Conservation (phyloP, 2,329 filamentous ascomycete species). For the Aspergillus vadensis region DNA sequence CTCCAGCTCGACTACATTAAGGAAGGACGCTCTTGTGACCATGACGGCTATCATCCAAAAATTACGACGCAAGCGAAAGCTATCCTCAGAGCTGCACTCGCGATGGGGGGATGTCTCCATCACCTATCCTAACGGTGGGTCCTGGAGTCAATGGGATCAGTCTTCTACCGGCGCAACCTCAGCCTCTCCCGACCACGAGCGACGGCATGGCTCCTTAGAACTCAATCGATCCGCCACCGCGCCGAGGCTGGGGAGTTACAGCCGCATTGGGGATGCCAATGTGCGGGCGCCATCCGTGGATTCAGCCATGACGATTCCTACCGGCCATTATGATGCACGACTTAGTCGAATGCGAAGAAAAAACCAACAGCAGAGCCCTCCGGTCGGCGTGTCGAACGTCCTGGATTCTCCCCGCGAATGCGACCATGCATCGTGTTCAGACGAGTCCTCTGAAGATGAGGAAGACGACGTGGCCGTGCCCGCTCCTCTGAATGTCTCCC, state of each 20-base stretch:
- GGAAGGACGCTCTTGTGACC: conserved; percentile 21
- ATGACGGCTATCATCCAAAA: conserved; percentile 37
- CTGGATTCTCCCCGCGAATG: conserved; percentile 12
- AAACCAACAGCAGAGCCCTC: not conserved
- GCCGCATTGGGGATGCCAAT: not conserved
- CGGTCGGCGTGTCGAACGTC: not conserved
- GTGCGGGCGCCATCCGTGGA: conserved; percentile 13
- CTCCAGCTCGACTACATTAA: conserved; percentile 27
- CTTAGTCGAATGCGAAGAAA: conserved; percentile 25
- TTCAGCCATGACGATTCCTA: conserved; percentile 26
- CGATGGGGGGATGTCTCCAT: conserved; percentile 46
- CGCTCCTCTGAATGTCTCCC: conserved; percentile 1
- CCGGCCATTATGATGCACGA: conserved; percentile 35
- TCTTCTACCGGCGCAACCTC: conserved; percentile 15
- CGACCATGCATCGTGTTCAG: conserved; percentile 7
- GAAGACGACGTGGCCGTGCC: conserved; percentile 22
- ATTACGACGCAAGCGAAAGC: conserved; percentile 36
- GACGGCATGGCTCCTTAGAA: conserved; percentile 18
- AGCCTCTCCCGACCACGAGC: conserved; percentile 11
- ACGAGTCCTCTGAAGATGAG: conserved; percentile 29
- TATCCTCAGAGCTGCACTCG: conserved; percentile 41
- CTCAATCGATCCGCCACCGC: conserved; percentile 12
- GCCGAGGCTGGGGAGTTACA: conserved; percentile 1
- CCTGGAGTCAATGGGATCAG: conserved; percentile 46
- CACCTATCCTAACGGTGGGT: conserved; percentile 43